Evolutionary conservation across 345 rosid genomes (phyloP), one percentile per base, ranked within the genome.

Genomic region (Psidium friedrichsthalianum): DNA sequence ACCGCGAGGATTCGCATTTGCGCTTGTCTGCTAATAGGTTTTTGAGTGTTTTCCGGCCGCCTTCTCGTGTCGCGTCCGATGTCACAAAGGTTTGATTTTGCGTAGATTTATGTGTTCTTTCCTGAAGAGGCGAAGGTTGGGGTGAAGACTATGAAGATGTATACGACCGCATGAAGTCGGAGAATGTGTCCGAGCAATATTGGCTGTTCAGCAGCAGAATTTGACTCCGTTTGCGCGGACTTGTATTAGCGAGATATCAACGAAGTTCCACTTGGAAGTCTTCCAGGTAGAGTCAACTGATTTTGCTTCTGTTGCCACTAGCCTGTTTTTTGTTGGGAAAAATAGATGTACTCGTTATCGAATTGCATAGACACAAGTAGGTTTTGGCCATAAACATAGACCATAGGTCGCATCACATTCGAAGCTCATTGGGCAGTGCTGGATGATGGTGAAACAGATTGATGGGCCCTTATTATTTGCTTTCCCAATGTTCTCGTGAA

Each of bases 41-140:
- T 1, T 1, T 32, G 13, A 18, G 25, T 40, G 80, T 3, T 36
- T 5, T 56, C 59, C 59, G n/a, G n/a, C 59, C 27, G 59, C 59
- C 59, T 56, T 56, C 27, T 56, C 13, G 59, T 69, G 11, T 36
- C 80, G 76, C 22, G 42, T 20, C 76, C 11, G 76, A 29, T 20
- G 76, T 64, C 42, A 1, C 5, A 12, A 36, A 69, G 24, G 80
- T 69, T 69, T 69, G 47, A 18, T 36, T 69, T 64, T 61, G 25
- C 42, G 88, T 87, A 97, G 98, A 91, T 97, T 80, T 96, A 92
- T 89, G 93, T 97, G 74, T 96, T 97, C 94, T 97, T 95, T 86
- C 99, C 98, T 0, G 98, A 96, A 18, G 98, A 97, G 58, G 92
- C 88, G 20, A 96, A 95, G 88, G 98, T 97, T 89, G 98, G 98